These are phyloP conservation scores for Pseudisothecium myosuroides DNA, from an alignment of 225 moss, liverwort and hornwort genomes.

Conservation along the genomic window DNA sequence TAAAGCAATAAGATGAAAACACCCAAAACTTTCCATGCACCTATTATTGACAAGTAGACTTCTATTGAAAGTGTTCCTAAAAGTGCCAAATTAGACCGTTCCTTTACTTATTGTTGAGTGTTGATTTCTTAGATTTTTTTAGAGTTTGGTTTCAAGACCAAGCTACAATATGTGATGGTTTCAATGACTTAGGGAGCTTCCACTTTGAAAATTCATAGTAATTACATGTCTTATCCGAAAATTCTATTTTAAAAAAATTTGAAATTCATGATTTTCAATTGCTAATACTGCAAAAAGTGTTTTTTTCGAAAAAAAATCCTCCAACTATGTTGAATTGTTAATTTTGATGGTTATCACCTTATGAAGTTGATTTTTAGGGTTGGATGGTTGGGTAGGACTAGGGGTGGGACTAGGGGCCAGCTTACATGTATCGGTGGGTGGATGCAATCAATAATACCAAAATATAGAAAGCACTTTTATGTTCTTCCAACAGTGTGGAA, in stretches of 20 bases:
- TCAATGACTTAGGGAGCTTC: background rate
- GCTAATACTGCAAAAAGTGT: rapidly evolving
- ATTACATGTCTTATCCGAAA: background rate
- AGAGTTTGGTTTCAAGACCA: background rate
- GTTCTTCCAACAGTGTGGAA: too few species aligned
- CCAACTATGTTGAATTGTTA: background rate
- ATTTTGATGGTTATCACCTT: background rate
- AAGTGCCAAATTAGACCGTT: background rate
- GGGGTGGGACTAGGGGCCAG: too few species aligned
- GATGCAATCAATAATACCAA: too few species aligned
- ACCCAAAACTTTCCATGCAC: background rate
- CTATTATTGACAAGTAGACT: background rate
- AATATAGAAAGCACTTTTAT: too few species aligned
- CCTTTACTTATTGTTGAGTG: background rate
- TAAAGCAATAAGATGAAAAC: background rate
- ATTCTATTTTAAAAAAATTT: too few species aligned
- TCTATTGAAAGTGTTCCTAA: background rate
- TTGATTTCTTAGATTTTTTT: background rate
- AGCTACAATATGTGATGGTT: background rate
- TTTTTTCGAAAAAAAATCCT: background rate
- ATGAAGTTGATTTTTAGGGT: too few species aligned
- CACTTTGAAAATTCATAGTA: background rate
- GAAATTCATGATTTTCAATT: background rate
- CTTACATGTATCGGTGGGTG: too few species aligned
- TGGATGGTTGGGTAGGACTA: too few species aligned